A percentile compares a stretch with the other conserved stretches of the same genome.
These are phyloP conservation scores for Cetraspora pellucida DNA, from an alignment of 192 early-diverging fungal genomes.

Conservation along the genomic window DNA sequence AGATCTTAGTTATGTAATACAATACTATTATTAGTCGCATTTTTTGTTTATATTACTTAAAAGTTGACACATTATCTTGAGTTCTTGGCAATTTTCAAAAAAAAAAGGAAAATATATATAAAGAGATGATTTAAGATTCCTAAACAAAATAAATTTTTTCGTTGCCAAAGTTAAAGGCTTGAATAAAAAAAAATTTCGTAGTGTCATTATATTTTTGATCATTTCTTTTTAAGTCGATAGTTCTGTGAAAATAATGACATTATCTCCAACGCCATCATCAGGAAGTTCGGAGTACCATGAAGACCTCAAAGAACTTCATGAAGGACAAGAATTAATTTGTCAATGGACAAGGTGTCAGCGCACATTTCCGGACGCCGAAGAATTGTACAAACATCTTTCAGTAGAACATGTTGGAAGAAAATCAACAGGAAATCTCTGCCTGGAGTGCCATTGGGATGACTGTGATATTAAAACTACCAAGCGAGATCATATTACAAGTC, in stretches of 20 bases:
- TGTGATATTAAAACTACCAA: constrained; percentile 77
- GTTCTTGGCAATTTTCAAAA: no score
- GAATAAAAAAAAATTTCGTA: no score
- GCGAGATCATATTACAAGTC: constrained; percentile 95
- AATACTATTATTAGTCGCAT: no score
- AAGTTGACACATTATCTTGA: no score
- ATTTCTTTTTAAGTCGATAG: no score
- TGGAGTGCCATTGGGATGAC: constrained; percentile 86
- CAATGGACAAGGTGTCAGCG: constrained; percentile 51
- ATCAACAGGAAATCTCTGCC: constrained; percentile 81
- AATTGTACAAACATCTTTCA: constrained; percentile 83
- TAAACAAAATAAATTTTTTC: no score
- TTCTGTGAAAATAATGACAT: background rate
- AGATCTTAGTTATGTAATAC: no score
- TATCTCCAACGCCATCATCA: background rate
- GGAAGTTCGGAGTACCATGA: background rate
- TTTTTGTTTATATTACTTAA: no score
- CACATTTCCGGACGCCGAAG: constrained; percentile 75
- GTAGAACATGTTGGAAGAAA: constrained; percentile 92
- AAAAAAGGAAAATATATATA: no score
- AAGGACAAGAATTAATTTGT: constrained; percentile 35
- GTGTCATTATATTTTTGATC: no score
- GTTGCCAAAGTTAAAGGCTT: no score
- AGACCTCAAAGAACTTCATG: background rate
- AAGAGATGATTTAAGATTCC: no score